These are phyloP conservation scores for Diatrype stigma DNA, from an alignment of 2,329 filamentous ascomycete species.

Conservation along the genomic window DNA sequence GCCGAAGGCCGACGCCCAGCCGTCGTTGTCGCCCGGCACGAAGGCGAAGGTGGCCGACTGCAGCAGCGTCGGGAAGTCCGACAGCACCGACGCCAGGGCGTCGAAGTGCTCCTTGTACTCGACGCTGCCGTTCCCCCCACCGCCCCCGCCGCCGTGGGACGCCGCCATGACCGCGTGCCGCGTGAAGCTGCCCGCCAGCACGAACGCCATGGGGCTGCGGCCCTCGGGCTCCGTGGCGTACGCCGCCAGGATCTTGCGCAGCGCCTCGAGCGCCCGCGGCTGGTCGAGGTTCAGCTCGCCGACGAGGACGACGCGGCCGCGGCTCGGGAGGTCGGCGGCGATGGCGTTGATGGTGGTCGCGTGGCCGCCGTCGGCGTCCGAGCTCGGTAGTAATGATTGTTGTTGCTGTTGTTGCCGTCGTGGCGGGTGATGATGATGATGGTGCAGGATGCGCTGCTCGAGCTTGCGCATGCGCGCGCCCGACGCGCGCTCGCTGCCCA, in stretches of 20 bases:
- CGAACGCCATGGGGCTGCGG: constrained; percentile 70
- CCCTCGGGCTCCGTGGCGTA: constrained; percentile 66
- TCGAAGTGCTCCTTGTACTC: constrained; percentile 98
- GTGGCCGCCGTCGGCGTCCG: too few relatives aligned
- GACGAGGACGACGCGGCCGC: constrained; percentile 65
- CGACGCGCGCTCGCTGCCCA: constrained; percentile 82
- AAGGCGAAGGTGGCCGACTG: constrained; percentile 82
- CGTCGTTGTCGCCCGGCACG: constrained; percentile 93
- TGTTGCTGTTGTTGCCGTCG: constrained; percentile 24
- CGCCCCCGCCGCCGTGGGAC: constrained; percentile 71
- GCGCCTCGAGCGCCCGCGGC: constrained; percentile 73
- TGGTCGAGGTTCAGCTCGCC: constrained; percentile 85
- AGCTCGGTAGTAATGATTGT: constrained; percentile 28
- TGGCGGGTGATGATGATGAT: too few relatives aligned
- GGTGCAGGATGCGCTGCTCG: constrained; percentile 61
- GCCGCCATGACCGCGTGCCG: constrained; percentile 60
- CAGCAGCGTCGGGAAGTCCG: constrained; percentile 79
- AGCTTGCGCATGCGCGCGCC: constrained; percentile 79
- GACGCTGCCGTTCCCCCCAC: constrained; percentile 67
- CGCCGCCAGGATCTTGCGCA: constrained; percentile 70
- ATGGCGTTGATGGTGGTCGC: constrained; percentile 24
- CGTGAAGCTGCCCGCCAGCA: constrained; percentile 83
- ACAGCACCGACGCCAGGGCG: constrained; percentile 72
- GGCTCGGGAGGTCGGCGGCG: constrained; percentile 27
- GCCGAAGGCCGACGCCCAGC: constrained; percentile 86